Evolutionary conservation across 371 early-diverging fungal genomes (phyloP).

Genomic region (Apophysomyces ossiformis): DNA sequence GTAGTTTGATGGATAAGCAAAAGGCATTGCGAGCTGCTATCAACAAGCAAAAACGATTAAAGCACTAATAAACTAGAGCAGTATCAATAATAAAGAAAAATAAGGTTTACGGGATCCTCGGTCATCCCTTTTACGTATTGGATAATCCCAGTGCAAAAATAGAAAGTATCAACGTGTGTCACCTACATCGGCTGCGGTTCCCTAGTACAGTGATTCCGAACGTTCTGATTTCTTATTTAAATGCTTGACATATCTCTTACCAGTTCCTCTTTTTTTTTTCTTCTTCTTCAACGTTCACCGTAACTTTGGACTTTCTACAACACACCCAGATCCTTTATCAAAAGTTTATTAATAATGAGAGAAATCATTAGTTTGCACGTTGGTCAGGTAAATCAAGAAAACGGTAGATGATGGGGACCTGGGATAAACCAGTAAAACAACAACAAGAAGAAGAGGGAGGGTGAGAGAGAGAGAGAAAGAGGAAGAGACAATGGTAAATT

Average conservation of each 20-base stretch:
- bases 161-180: background rate
- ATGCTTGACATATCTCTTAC: background rate
- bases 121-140: slow-evolving; percentile 5
- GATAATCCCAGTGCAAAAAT: background rate
- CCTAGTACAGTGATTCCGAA: background rate
- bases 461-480: background rate
- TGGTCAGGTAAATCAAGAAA: slow-evolving; percentile 73
- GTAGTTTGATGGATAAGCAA: slow-evolving; percentile 85
- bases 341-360: slow-evolving; percentile 70
- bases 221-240: slow-evolving; percentile 9
- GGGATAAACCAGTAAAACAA: background rate
- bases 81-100: slow-evolving; percentile 16
- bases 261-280: background rate
- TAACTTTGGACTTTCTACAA: slow-evolving; percentile 21
- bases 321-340: slow-evolving; percentile 10
- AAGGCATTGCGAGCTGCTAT: slow-evolving; percentile 69
- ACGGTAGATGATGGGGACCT: too few species aligned
- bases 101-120: background rate
- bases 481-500: background rate
- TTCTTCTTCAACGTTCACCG: slow-evolving; percentile 18
- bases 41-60: slow-evolving; percentile 66
- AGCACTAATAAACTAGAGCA: slow-evolving; percentile 33
- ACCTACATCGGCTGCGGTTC: background rate
- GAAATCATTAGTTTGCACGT: slow-evolving; percentile 98
- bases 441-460: background rate